Conservation (phyloP, 192 early-diverging fungal genomes). For the Coemansia sp. region DNA sequence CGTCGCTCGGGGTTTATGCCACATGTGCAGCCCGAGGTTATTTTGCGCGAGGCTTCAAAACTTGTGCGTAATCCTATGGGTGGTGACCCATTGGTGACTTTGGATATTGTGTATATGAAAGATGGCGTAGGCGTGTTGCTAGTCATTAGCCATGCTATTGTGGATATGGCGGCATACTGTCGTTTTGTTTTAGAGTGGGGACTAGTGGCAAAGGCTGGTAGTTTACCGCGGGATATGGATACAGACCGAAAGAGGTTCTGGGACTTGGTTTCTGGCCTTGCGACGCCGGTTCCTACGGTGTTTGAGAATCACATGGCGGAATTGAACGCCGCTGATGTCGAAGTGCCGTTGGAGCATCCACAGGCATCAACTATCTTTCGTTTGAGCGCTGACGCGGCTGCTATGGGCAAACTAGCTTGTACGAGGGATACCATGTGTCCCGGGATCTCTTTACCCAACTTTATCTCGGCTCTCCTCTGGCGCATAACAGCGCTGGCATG, state of each 20-base stretch:
- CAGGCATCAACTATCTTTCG: constrained; percentile 2
- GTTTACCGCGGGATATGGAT: background rate
- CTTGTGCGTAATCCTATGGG: constrained; percentile 17
- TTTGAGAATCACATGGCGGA: constrained; percentile 18
- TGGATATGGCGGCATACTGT: constrained; percentile 12
- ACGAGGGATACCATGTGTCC: background rate
- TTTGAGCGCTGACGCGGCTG: background rate
- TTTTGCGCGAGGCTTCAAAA: background rate
- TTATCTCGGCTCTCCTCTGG: constrained; percentile 32
- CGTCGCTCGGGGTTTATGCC: constrained; percentile 4
- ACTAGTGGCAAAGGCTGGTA: background rate
- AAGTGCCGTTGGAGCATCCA: too few relatives aligned
- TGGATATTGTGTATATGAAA: constrained; percentile 33
- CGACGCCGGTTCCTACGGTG: background rate
- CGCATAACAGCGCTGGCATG: background rate
- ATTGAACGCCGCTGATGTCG: background rate
- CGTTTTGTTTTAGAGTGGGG: constrained; percentile 21
- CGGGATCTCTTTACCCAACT: constrained; percentile 12
- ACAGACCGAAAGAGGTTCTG: constrained; percentile 21
- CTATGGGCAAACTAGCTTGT: background rate
- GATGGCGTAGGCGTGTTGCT: constrained; percentile 32
- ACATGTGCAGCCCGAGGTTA: constrained; percentile 16
- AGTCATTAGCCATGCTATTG: constrained; percentile 23
- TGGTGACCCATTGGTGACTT: constrained; percentile 24
- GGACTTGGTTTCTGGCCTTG: background rate